These are phyloP conservation scores for Ascochyta fabae DNA, from an alignment of 2,329 filamentous ascomycete species.

Conservation along the genomic window DNA sequence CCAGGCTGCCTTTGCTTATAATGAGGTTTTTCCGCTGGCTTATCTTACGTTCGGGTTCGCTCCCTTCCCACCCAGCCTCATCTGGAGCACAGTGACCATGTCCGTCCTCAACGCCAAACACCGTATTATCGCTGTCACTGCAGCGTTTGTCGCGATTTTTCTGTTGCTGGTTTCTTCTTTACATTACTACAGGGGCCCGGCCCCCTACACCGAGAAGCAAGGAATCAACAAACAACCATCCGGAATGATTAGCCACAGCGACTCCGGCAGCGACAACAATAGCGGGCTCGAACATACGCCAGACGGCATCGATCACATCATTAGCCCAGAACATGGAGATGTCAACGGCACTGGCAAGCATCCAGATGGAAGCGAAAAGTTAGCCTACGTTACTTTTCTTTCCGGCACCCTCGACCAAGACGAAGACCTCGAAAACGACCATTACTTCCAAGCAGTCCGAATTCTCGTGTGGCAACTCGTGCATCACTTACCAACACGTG, in stretches of 20 bases:
- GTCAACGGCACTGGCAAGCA: neutral
- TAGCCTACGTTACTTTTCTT: slow-evolving; percentile 37
- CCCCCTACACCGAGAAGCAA: neutral
- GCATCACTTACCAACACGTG: slow-evolving; percentile 32
- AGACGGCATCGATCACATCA: neutral
- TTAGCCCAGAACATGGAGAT: neutral
- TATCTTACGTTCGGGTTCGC: too few species aligned
- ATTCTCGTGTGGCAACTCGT: slow-evolving; percentile 43
- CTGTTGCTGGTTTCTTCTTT: neutral
- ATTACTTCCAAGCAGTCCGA: slow-evolving; percentile 37
- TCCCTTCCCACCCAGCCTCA: too few species aligned
- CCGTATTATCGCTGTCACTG: neutral
- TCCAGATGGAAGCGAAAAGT: slow-evolving; percentile 18
- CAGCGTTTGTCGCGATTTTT: neutral
- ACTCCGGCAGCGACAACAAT: neutral
- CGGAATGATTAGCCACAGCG: neutral
- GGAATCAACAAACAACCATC: neutral
- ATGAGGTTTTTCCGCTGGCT: too few species aligned
- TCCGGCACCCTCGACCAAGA: slow-evolving; percentile 25
- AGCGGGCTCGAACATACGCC: slow-evolving; percentile 2
- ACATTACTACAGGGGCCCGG: neutral
- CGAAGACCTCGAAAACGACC: slow-evolving; percentile 34
- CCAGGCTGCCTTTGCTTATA: too few species aligned
- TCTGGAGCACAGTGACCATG: too few species aligned
- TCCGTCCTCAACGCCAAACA: too few species aligned